Evolutionary conservation across 2,329 filamentous ascomycete genomes (phyloP).

Genomic region (Talaromyces sp.): DNA sequence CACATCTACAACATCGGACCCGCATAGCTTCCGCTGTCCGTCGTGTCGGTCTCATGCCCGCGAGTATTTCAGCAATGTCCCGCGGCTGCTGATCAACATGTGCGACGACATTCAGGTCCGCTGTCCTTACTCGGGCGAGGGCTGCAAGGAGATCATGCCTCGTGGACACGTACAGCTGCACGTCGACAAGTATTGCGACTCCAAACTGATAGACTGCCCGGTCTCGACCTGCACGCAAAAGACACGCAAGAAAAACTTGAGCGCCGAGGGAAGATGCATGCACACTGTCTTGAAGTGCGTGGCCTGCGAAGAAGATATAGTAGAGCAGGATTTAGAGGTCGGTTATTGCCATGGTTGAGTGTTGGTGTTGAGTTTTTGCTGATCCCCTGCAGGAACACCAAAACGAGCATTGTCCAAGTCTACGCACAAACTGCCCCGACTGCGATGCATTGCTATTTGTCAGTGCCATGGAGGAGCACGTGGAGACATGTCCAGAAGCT

Average conservation of each 20-base stretch:
- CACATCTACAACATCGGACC: conserved; percentile 25
- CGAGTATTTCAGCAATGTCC: conserved; percentile 38
- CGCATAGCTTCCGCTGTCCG: conserved; percentile 46
- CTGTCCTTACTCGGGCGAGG: conserved; percentile 51
- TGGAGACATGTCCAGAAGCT: conserved; percentile 31
- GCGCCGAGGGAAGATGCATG: conserved; percentile 44
- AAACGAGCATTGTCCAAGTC: conserved; percentile 29
- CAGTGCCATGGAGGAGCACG: conserved; percentile 28
- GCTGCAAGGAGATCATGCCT: conserved; percentile 49
- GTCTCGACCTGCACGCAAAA: conserved; percentile 44
- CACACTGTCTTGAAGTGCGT: conserved; percentile 49
- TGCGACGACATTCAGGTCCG: conserved; percentile 56
- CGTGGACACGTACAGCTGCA: conserved; percentile 54
- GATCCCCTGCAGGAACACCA: conserved; percentile 27
- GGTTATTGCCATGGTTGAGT: conserved; percentile 11
- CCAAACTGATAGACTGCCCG: conserved; percentile 49
- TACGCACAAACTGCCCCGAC: conserved; percentile 31
- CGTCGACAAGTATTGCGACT: conserved; percentile 55
- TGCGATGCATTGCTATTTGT: conserved; percentile 29
- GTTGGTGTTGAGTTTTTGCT: not conserved
- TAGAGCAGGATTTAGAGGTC: conserved; percentile 50
- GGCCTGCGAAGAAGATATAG: conserved; percentile 47
- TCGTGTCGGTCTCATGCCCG: conserved; percentile 47
- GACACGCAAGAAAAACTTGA: conserved; percentile 51
- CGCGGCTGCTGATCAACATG: conserved; percentile 54